Base-by-base conservation (phyloP, 1,139 yeast genomes). In the Diutina neorugosa region DNA sequence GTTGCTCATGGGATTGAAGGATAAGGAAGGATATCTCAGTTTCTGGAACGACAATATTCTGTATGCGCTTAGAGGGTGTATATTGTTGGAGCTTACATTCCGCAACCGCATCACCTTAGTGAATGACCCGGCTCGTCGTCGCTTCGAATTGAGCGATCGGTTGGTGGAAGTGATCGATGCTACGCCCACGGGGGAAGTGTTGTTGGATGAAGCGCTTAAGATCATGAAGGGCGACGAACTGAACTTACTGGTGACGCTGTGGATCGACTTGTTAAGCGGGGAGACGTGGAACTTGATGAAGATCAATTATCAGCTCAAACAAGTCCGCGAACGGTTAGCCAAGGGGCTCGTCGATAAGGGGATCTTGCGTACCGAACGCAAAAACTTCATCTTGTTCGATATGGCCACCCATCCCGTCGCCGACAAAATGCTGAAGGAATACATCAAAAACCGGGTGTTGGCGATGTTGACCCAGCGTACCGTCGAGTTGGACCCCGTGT, bases 381-480 rank as follows among this genome's bases (percentile, higher is more conserved):
- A 91, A 65, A 94, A 89, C 71, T 93, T 93, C 67, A 82, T 94
- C 64, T 73, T 93, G 55, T 93, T 93, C 62, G 98, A 93, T 69
- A 93, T 93, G 97, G 96, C 98, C 23, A 94, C 98, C 7, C 98
- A 94, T 67, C 99, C 99, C 3, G 82, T 93, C 14, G 86, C 94
- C 44, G 98, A 93, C 69, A 78, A 77, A 57, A 71, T 84, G 54
- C 78, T 86, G 51, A 88, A 95, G 62, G 94, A 90, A 67, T 86
- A 86, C 59, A 83, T 89, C 55, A 82, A 84, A 57, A 78, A 82
- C 58, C 79, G 98, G 62, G 80, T 89, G 41, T 73, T 91, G 58
- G 76, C 79, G 53, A 68, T 89, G 55, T 74, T 93, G 59, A 82
- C 88, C 11, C 74, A 85, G 51, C 80, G 96, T 67, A 87, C 86